These are phyloP conservation scores for Cyclotella cryptica DNA, from an alignment of 108 stramenopile genomes.

Conservation along the genomic window DNA sequence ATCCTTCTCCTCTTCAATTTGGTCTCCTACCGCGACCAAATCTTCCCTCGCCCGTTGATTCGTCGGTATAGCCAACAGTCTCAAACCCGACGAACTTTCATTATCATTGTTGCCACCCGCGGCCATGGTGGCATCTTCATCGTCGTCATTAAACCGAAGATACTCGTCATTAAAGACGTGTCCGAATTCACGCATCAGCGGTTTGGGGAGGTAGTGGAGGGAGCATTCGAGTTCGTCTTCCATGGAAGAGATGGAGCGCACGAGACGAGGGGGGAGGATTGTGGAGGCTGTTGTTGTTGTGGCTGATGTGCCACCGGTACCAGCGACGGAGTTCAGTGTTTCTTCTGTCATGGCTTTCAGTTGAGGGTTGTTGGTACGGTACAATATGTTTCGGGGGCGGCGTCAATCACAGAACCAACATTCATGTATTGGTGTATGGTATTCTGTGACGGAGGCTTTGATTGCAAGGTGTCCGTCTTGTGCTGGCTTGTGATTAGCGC, in stretches of 20 bases:
- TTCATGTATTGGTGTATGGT: too few species aligned
- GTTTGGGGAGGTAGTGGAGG: slow-evolving; percentile 77
- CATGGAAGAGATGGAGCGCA: slow-evolving; percentile 30
- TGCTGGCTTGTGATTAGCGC: too few species aligned
- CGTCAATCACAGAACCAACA: too few species aligned
- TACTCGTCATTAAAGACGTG: slow-evolving; percentile 84
- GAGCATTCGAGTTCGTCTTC: slow-evolving; percentile 73
- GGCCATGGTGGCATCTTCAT: neutral
- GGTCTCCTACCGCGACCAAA: slow-evolving; percentile 86
- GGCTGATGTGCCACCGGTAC: neutral
- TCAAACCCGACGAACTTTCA: slow-evolving; percentile 22
- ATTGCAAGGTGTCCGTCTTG: too few species aligned
- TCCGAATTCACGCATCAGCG: slow-evolving; percentile 78
- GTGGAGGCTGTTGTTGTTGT: slow-evolving; percentile 25
- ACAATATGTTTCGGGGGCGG: neutral
- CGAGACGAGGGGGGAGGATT: slow-evolving; percentile 53
- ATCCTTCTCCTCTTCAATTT: slow-evolving; percentile 88
- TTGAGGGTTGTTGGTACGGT: neutral
- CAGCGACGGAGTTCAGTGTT: neutral
- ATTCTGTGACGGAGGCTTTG: too few species aligned
- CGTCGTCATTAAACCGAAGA: slow-evolving; percentile 30
- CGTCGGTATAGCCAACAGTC: slow-evolving; percentile 84
- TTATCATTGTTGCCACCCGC: neutral
- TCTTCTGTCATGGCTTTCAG: neutral
- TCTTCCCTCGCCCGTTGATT: slow-evolving; percentile 86